Evolutionary conservation across 352 stramenopile genomes (phyloP), one percentile per base, ranked within the genome.

Genomic region (Thalassiosira delicatula): DNA sequence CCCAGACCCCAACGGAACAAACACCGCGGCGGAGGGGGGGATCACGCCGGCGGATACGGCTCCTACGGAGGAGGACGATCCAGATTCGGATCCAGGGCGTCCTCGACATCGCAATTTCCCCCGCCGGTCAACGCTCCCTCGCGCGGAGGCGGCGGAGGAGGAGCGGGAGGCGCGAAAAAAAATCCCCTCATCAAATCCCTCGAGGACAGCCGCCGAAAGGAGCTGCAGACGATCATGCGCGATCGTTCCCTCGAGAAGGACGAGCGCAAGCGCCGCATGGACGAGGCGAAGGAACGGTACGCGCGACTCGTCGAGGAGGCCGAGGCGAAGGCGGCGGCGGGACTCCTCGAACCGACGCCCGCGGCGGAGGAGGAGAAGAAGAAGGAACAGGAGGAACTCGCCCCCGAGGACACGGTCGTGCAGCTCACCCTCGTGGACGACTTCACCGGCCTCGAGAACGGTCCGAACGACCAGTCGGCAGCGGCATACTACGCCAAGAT

Each of bases 371-470:
- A 70, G 42, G 62, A 81, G 42, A 27, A 83, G 33, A 81, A 83
- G 29, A 67, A 76, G 44, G 83, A 91, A 37, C 78, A 89, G 76
- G 32, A 80, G 27, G 63, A 81, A 4, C 14, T 37, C 25, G 37
- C 83, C 0, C 40, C 70, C n/a, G 81, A 85, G 23, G 69, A 84
- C 17, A 81, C 83, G 14, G 53, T 91, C 11, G 89, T 92, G 23
- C 74, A 92, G 61, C 63, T 94, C 1, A 92, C 85, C 7, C 59
- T 93, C 0, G 66, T 86, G 0, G 84, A 94, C 27, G 91, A 94
- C 74, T 87, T 73, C 30, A 78, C 66, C 17, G 65, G 65, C 23
- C 53, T 83, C 2, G 40, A 21, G 21, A 17, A 42, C 37, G 19
- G 59, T 9, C 14, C n/a, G 0, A 33, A 57, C 3, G 37, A 21